phyloP scores from a whole-genome alignment of 495 filamentous ascomycete species.

The Aspergillus nidulans region DNA sequence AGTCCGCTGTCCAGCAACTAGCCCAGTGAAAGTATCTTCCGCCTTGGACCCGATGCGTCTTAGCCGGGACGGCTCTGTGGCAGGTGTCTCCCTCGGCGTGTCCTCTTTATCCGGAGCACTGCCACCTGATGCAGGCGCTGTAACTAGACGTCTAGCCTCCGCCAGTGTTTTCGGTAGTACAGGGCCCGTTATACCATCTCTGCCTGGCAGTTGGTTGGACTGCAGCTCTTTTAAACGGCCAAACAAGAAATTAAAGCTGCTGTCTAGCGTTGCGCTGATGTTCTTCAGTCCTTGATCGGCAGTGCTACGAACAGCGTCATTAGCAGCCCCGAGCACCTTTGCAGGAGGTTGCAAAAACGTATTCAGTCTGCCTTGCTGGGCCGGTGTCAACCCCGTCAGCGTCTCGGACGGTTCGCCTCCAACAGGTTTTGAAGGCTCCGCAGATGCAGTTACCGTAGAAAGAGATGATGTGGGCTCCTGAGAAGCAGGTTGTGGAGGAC shows the following conservation, averaged over 20 bases:
- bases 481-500: constrained; percentile 27
- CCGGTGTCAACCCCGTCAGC: constrained; percentile 35
- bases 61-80: constrained; percentile 31
- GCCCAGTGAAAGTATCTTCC: constrained; percentile 57
- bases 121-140: constrained; percentile 64
- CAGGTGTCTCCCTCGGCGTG: constrained; percentile 39
- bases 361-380: constrained; percentile 65
- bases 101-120: constrained; percentile 48
- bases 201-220: constrained; percentile 37
- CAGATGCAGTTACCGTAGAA: constrained; percentile 29
- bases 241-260: constrained; percentile 89
- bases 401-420: constrained; percentile 35
- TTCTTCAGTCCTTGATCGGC: constrained; percentile 89
- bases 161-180: constrained; percentile 83
- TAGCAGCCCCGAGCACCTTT: constrained; percentile 72
- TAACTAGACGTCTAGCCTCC: constrained; percentile 83
- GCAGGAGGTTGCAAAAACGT: constrained; percentile 80
- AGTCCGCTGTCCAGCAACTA: constrained; percentile 58
- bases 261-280: constrained; percentile 80
- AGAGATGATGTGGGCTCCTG: constrained; percentile 31
- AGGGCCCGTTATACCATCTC: constrained; percentile 29
- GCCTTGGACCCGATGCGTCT: constrained; percentile 28
- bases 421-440: constrained; percentile 32
- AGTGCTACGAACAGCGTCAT: constrained; percentile 76
- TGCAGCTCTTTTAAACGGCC: constrained; percentile 75